Evolutionary conservation across 306 rosid genomes (phyloP).

Genomic region (Dalbergia cochinchinensis): DNA sequence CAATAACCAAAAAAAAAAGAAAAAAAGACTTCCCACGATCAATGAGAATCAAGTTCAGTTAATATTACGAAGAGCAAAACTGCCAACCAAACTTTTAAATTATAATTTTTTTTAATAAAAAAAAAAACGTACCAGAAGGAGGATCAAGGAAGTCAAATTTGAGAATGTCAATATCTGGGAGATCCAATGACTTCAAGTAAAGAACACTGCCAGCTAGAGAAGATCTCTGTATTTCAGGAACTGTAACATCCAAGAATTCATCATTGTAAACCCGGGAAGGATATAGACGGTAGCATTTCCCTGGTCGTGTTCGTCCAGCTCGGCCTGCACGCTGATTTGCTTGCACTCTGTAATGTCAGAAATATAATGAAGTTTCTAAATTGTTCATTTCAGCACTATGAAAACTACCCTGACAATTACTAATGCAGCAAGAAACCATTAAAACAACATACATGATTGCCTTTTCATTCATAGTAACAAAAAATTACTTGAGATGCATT

Average conservation of each 20-base stretch:
- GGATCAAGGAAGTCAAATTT: constrained; percentile 94
- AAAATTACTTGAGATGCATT: constrained; percentile 24
- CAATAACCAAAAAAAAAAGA: not conserved
- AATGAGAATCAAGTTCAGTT: constrained; percentile 32
- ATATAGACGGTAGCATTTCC: constrained; percentile 94
- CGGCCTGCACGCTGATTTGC: constrained; percentile 97
- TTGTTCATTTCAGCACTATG: not conserved
- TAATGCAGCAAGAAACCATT: constrained; percentile 33
- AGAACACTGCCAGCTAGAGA: constrained; percentile 96
- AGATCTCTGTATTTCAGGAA: constrained; percentile 96
- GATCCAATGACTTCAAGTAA: constrained; percentile 95
- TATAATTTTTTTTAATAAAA: not conserved
- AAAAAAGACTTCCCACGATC: not conserved
- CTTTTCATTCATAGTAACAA: not conserved
- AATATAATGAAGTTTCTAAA: constrained; percentile 17
- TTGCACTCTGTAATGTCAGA: constrained; percentile 77
- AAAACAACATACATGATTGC: not conserved
- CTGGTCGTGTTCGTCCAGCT: constrained; percentile 97
- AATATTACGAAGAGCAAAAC: constrained; percentile 30
- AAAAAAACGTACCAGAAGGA: constrained; percentile 70
- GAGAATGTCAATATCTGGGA: constrained; percentile 91
- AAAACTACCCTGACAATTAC: constrained; percentile 19
- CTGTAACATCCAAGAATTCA: constrained; percentile 84
- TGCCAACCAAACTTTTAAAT: not conserved
- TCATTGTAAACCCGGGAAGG: constrained; percentile 73